A percentile compares a stretch with the other conserved stretches of the same genome.
phyloP scores from a whole-genome alignment of 768 basidiomycete genomes.

The Hygrocybe coccinea region DNA sequence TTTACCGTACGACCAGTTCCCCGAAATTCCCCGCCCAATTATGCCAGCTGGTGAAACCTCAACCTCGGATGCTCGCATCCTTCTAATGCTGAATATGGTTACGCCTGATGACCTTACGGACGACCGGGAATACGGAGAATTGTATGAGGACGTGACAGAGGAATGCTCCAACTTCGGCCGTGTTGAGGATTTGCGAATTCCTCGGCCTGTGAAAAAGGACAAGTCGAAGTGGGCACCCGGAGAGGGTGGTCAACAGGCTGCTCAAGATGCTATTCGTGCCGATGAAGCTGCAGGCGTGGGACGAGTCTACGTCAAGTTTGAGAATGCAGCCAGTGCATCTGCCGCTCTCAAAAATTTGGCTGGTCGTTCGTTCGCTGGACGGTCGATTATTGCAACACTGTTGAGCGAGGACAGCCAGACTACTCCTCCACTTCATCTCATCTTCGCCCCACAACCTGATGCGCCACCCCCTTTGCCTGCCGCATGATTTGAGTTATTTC shows the following conservation, averaged over 20 bases:
- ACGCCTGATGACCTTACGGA: slow-evolving; percentile 84
- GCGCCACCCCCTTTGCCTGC: slow-evolving; percentile 73
- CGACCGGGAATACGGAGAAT: slow-evolving; percentile 89
- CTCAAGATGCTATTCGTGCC: slow-evolving; percentile 61
- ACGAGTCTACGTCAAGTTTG: slow-evolving; percentile 90
- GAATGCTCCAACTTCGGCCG: slow-evolving; percentile 78
- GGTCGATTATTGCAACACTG: slow-evolving; percentile 82
- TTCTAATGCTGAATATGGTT: slow-evolving; percentile 99
- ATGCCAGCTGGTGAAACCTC: slow-evolving; percentile 76
- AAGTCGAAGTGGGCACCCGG: slow-evolving; percentile 71
- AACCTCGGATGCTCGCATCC: slow-evolving; percentile 65
- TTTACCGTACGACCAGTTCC: slow-evolving; percentile 74
- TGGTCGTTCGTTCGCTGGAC: slow-evolving; percentile 80
- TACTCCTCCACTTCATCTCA: slow-evolving; percentile 73
- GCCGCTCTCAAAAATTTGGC: slow-evolving; percentile 82
- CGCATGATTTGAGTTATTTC: slow-evolving; percentile 16
- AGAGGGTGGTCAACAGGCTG: slow-evolving; percentile 53
- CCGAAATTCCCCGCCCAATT: slow-evolving; percentile 81
- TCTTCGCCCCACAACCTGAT: slow-evolving; percentile 81
- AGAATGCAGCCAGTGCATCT: slow-evolving; percentile 53
- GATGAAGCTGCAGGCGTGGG: slow-evolving; percentile 94
- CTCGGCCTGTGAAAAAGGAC: slow-evolving; percentile 82
- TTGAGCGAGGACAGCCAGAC: slow-evolving; percentile 81
- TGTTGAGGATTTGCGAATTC: slow-evolving; percentile 84
- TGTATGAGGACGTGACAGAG: slow-evolving; percentile 90